A percentile compares a stretch with the other conserved stretches of the same genome.
Evolutionary conservation across 176 grass and related monocot genomes (phyloP).

Genomic region (Carex pumila): DNA sequence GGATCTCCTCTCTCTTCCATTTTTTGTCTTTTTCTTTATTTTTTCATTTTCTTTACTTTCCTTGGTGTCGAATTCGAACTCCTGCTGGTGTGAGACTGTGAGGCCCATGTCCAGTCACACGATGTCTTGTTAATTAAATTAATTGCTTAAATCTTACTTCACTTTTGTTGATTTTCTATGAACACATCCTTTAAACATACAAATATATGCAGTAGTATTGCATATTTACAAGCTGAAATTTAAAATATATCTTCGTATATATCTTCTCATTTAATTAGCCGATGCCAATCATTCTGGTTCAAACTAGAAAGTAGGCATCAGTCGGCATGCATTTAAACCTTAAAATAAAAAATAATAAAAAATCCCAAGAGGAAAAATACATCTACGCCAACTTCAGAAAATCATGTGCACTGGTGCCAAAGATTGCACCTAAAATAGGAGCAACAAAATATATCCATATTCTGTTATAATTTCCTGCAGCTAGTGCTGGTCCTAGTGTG

Average conservation of each 20-base stretch:
- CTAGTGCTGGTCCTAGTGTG: conserved; percentile 43
- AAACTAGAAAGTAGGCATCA: neutral
- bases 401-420: conserved; percentile 31
- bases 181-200: neutral
- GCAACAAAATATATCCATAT: conserved; percentile 54
- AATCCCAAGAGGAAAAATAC: neutral
- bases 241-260: neutral
- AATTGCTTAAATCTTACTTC: neutral
- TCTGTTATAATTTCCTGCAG: conserved; percentile 32
- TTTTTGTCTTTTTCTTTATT: neutral
- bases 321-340: neutral
- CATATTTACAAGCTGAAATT: neutral
- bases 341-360: neutral
- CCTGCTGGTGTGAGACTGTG: neutral
- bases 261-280: neutral
- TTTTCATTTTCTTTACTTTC: neutral
- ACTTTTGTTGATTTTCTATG: neutral
- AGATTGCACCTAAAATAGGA: conserved; percentile 33
- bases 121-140: neutral
- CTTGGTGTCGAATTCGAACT: neutral
- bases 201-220: neutral
- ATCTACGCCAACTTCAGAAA: conserved; percentile 24
- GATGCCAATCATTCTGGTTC: neutral
- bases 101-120: neutral
- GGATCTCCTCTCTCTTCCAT: neutral